Percentiles rank a stretch among this genome's conserved stretches.
Evolutionary conservation across 169 alveolate genomes (phyloP).

Genomic region (Plasmodium knowlesi): DNA sequence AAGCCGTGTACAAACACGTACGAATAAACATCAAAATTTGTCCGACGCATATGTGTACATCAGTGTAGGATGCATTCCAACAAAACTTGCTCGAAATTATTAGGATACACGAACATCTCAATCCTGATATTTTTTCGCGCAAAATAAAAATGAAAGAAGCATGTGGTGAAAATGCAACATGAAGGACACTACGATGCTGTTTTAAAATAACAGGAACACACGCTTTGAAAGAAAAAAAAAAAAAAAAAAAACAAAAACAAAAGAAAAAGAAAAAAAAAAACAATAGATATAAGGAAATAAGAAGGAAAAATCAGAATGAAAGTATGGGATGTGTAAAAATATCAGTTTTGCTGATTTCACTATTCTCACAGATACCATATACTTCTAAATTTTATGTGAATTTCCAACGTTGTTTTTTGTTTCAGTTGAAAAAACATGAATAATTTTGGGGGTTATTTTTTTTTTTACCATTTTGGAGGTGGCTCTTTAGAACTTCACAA

Average conservation of each 20-base stretch:
- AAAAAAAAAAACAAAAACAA: background rate
- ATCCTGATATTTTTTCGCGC: slow-evolving; percentile 1
- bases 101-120: slow-evolving; percentile 1
- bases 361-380: slow-evolving; percentile 33
- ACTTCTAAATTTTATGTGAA: slow-evolving; percentile 22
- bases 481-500: background rate
- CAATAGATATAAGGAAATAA: background rate
- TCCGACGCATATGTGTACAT: background rate
- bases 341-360: background rate
- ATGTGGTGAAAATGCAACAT: background rate
- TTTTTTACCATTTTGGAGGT: background rate
- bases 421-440: slow-evolving; percentile 2
- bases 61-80: background rate
- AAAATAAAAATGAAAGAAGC: background rate
- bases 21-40: background rate
- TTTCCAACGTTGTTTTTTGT: slow-evolving; percentile 17
- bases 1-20: background rate
- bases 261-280: background rate
- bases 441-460: background rate
- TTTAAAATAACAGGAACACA: slow-evolving; percentile 10
- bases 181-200: slow-evolving; percentile 20
- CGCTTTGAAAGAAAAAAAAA: slow-evolving; percentile 8
- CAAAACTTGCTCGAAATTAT: background rate
- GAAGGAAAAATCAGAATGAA: background rate
- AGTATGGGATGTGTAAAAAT: slow-evolving; percentile 1